Base-by-base conservation (phyloP, 441 rosid species). In the Populus hybrid region DNA sequence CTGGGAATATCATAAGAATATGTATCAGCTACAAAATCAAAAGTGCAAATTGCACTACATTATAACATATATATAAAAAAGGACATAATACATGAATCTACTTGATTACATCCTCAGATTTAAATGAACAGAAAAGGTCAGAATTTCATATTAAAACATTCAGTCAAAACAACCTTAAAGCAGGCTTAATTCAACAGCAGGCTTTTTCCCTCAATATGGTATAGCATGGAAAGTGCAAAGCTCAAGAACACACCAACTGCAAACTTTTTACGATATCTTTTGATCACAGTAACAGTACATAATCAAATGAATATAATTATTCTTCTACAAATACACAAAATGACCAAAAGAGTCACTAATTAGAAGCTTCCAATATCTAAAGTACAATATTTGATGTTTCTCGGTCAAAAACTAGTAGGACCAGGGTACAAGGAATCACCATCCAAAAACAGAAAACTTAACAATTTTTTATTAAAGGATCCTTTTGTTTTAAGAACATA, bases 1-100 rank as follows among this genome's bases (percentile, higher is more conserved):
- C 97, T 94, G 72, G 79, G 75, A 7, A 75, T 30, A 28, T 69
- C 38, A 73, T 46, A 38, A 70, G 72, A 70, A 38, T 32, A 30
- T 26, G 77, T 18, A 28, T 72, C 67, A 73, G 28, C 11, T 36
- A 9, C 50, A 61, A 35, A 70, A 35, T 28, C 12, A 69, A 69
- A 68, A 24, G 70, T 14, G 69, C 16, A 30, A 30, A 21, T 12
- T n/a, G 32, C 34, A 70, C 30, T 5, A 34, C 16, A 69, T 76
- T 42, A 72, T 69, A 61, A 36, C 9, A 72, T 8, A 30, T 3
- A 30, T 3, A 30, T 34, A 26, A 79, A 73, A 66, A 12, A 28
- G 32, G 32, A 28, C 16, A 11, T 24, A 30, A 66, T 9, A 66
- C 18, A 66, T 26, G 34, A 23, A 66, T 24, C 70, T 67, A 67